phyloP scores from a whole-genome alignment of 345 rosid species.

The Trapa incisa region DNA sequence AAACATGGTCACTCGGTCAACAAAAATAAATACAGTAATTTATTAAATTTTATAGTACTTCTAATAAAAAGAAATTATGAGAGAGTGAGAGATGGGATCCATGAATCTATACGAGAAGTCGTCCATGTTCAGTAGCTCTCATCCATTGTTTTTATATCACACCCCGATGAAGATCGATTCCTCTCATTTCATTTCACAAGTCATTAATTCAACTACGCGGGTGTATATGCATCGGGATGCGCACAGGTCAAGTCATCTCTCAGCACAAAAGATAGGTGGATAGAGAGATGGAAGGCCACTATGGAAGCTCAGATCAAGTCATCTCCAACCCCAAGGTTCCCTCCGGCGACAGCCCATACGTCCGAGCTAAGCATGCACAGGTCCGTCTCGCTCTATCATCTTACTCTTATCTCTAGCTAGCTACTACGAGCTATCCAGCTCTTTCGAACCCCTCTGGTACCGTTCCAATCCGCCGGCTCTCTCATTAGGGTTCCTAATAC shows the following conservation, averaged over 20 bases:
- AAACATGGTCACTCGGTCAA: too few species aligned
- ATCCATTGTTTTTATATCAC: not conserved
- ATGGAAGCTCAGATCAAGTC: conserved; percentile 24
- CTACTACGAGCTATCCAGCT: too few species aligned
- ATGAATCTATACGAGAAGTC: not conserved
- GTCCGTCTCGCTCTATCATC: conserved; percentile 13
- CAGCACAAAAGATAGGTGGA: too few species aligned
- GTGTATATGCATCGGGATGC: not conserved
- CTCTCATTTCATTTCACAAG: not conserved
- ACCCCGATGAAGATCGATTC: not conserved
- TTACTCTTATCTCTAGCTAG: too few species aligned
- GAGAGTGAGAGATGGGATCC: not conserved
- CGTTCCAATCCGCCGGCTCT: too few species aligned
- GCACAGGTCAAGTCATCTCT: not conserved
- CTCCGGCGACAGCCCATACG: conserved; percentile 76
- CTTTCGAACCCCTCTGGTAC: too few species aligned
- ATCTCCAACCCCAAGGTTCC: conserved; percentile 74
- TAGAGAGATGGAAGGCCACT: too few species aligned
- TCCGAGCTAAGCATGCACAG: conserved; percentile 84
- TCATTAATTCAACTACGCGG: too few species aligned
- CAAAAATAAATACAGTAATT: too few species aligned
- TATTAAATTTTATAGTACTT: too few species aligned
- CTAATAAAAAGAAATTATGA: not conserved
- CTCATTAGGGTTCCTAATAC: too few species aligned
- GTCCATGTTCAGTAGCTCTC: not conserved